Base-by-base conservation (phyloP, 305 asterid genomes). In the Fraxinus xanthoxyloides region DNA sequence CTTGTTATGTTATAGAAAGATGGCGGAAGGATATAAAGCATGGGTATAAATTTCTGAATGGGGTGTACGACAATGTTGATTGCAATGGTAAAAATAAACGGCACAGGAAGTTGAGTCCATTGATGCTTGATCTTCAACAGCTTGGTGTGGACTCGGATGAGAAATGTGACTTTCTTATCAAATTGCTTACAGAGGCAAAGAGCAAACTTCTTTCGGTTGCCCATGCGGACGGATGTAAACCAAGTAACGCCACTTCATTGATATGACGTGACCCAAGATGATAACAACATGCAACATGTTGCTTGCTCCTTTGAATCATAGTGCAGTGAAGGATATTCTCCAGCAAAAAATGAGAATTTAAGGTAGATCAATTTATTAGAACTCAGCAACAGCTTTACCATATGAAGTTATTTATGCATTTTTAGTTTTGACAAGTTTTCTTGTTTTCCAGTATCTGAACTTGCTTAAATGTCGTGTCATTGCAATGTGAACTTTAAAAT, bases 111-210 rank as follows among this genome's bases (percentile, higher is more conserved):
- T 65, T 65, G 73, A 65, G 32, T 26, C 73, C 73, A 10, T 2
- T 65, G 73, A 5, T 65, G 73, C 73, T 65, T 65, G 73, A 65
- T 65, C 73, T 65, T 65, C 73, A 65, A 23, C 35, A 65, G 32
- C 73, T 65, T 26, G 73, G 73, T 10, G 34, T 65, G 32, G 73
- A 26, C 32, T 65, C 73, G 7, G 73, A 65, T 10, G n/a, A 26
- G 15, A 26, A 23, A 10, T 65, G 73, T 26, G 73, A 65, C 9
- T 65, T 65, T 65, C 73, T 65, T 65, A 24, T 65, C 73, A 26
- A 65, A 65, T 65, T 65, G 73, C 73, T 65, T 7, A 65, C 34
- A 26, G 73, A 65, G 73, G 73, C 73, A 26, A 65, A 65, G 73
- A 65, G 34, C 35, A 65, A 65, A 26, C n/a, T 65, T 2, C 73